Evolutionary conservation across 768 basidiomycete species (phyloP).

Genomic region (Asterophora parasitica): DNA sequence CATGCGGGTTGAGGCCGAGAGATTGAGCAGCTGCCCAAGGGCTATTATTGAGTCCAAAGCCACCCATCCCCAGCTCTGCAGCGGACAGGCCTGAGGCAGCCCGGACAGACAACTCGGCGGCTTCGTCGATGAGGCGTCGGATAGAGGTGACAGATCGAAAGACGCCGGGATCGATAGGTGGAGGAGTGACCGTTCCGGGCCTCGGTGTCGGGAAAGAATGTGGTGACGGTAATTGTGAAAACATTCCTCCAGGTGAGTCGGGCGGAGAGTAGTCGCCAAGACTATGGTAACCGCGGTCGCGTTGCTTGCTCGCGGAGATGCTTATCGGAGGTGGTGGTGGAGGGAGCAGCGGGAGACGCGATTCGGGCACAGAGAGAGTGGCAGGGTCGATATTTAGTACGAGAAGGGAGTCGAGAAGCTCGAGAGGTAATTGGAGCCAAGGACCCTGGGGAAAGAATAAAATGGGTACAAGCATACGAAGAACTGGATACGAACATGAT

Average conservation of each 20-base stretch:
- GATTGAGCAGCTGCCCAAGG: conserved; percentile 63
- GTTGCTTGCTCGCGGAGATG: conserved; percentile 27
- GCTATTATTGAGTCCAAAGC: conserved; percentile 34
- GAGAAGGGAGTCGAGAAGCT: conserved; percentile 78
- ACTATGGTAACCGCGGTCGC: conserved; percentile 42
- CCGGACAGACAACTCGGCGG: conserved; percentile 82
- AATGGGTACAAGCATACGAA: conserved; percentile 1
- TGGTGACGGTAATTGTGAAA: conserved; percentile 35
- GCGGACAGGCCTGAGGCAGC: conserved; percentile 82
- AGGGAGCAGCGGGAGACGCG: conserved; percentile 33
- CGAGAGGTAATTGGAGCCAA: conserved; percentile 86
- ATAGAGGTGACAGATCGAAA: conserved; percentile 74
- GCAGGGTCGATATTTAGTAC: conserved; percentile 73
- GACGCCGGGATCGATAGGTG: conserved; percentile 86
- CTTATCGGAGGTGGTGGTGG: conserved; percentile 22
- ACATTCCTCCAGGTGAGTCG: conserved; percentile 34
- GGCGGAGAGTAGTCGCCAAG: conserved; percentile 42
- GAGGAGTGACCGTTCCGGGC: conserved; percentile 68
- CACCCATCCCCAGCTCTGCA: conserved; percentile 58
- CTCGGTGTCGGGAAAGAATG: conserved; percentile 49
- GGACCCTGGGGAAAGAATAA: conserved; percentile 57
- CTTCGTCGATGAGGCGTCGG: conserved; percentile 82
- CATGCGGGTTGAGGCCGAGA: conserved; percentile 57
- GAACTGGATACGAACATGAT: conserved; percentile 56
- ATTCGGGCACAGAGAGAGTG: conserved; percentile 46